Base-by-base conservation (phyloP, 768 basidiomycete genomes). In the Lentinula detonsa region DNA sequence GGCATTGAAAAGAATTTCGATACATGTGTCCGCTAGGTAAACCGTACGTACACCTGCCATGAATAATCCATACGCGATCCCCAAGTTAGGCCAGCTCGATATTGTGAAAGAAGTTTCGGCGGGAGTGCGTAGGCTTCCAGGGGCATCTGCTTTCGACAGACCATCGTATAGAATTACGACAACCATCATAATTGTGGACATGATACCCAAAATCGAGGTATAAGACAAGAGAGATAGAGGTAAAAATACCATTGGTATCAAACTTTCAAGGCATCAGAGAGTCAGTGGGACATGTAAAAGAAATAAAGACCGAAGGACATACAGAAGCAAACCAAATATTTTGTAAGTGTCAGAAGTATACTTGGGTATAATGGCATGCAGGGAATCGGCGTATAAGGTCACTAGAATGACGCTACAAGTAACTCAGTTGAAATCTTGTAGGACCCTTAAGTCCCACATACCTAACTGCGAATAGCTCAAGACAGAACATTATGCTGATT, bases 391-490 rank as follows among this genome's bases (percentile, higher is more conserved):
- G 64, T 91, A 92, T 3, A 98, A 73, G 1, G 95, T 92, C 52
- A 97, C 83, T n/a, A 96, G 81, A 54, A 93, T 83, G 35, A 97
- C 92, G 63, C 90, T 91, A 55, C 4, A 49, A 15, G 16, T 59
- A 6, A 3, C 15, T 37, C 9, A 61, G 35, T 31, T n/a, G 46
- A 0, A 15, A 23, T 6, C 33, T 50, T 18, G 5, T 55, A 53
- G 40, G 4, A 40, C 55, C 16, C 33, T 35, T 21, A 63, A 48
- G 46, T 48, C 8, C 34, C 11, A 68, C 78, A 31, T 57, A 90
- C 90, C 88, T 84, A 28, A 96, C 81, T 40, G 91, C 85, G 69
- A 96, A 95, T 7, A 94, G 71, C 71, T 97, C 95, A 8, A 95
- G 76, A 65, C 91, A 93, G 71, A 97, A 96, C 64, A 96, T 77